phyloP scores from a whole-genome alignment of 164 flowering plant genomes.

The Dillenia turbinata region DNA sequence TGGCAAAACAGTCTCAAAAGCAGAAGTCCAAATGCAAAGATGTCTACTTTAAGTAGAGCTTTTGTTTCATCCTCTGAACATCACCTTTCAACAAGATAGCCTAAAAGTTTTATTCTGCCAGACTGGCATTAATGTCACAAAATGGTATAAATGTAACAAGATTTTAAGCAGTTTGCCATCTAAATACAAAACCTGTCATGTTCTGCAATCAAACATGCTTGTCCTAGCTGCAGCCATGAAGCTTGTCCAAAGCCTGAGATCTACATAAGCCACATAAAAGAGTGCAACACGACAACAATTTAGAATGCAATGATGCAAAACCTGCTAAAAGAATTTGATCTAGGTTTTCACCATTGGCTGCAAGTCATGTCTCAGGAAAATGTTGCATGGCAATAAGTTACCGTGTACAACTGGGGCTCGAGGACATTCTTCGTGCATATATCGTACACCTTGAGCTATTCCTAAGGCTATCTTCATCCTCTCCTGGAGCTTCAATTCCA shows the following conservation, averaged over 20 bases:
- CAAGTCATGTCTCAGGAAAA: conserved; percentile 19
- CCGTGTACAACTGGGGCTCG: conserved; percentile 36
- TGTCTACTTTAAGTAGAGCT: conserved; percentile 25
- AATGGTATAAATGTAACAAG: not conserved
- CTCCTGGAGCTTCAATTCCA: conserved; percentile 18
- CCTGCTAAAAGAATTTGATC: not conserved
- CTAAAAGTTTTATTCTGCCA: not conserved
- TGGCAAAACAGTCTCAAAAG: conserved; percentile 36
- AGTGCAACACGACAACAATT: not conserved
- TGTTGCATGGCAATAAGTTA: conserved; percentile 17
- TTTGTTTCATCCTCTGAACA: conserved; percentile 5
- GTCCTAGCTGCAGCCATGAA: conserved; percentile 30
- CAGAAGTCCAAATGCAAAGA: conserved; percentile 32
- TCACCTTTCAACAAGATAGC: conserved; percentile 12
- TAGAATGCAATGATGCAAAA: not conserved
- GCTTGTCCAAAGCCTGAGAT: conserved; percentile 36
- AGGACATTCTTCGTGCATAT: conserved; percentile 47
- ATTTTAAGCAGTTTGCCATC: not conserved
- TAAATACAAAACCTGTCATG: conserved; percentile 16
- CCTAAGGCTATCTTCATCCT: conserved; percentile 33
- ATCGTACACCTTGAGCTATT: conserved; percentile 25
- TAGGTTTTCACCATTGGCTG: conserved; percentile 27
- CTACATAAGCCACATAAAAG: conserved; percentile 8
- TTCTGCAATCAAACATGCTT: conserved; percentile 1
- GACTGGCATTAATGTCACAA: not conserved